Conservation (phyloP, 192 early-diverging fungal genomes). For the Entomortierella beljakovae region DNA sequence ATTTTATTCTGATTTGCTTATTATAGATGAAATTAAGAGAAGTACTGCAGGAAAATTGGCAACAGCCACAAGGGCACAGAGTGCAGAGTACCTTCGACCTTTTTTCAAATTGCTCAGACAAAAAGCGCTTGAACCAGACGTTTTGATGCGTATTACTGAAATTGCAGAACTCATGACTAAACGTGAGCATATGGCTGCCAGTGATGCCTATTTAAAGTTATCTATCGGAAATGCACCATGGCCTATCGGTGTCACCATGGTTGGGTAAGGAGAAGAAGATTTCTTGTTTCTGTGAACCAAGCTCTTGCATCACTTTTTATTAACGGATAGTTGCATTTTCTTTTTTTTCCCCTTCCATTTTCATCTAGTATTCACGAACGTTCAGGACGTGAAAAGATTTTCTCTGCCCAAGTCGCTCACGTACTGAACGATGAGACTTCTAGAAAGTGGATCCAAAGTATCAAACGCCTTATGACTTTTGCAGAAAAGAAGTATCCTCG, state of each 20-base stretch:
- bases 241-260: constrained; percentile 98
- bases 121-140: constrained; percentile 81
- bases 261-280: constrained; percentile 69
- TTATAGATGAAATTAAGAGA: constrained; percentile 80
- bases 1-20: neutral
- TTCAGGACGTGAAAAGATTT: constrained; percentile 97
- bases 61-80: constrained; percentile 86
- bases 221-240: constrained; percentile 98
- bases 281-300: neutral
- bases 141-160: constrained; percentile 90
- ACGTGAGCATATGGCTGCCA: constrained; percentile 92
- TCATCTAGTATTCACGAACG: constrained; percentile 92
- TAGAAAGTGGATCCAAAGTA: constrained; percentile 98
- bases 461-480: constrained; percentile 98
- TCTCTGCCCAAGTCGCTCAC: constrained; percentile 94
- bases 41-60: constrained; percentile 84
- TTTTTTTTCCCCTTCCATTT: constrained; percentile 4
- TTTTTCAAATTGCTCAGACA: constrained; percentile 88
- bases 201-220: constrained; percentile 92
- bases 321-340: no score
- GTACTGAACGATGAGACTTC: constrained; percentile 97
- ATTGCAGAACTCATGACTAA: constrained; percentile 88
- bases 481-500: constrained; percentile 91
- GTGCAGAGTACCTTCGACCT: constrained; percentile 91
- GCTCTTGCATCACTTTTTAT: neutral